A percentile compares a stretch with the other conserved stretches of the same genome.
Evolutionary conservation across 257 asterid species (phyloP).

Genomic region (Nicotiana obtusifolia): DNA sequence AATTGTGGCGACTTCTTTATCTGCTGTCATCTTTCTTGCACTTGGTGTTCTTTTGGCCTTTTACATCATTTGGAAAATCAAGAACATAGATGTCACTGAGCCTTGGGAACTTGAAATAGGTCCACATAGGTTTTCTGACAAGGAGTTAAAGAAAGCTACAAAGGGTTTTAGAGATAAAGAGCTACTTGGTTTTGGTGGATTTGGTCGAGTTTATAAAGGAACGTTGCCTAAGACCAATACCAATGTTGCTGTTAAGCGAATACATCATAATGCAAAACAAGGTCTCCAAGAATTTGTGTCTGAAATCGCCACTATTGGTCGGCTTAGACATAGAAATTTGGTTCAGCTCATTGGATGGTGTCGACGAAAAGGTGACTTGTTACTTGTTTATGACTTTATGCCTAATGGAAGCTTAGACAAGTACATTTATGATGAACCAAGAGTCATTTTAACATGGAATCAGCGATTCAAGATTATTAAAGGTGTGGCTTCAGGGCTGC

Average conservation of each 20-base stretch:
- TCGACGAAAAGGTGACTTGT: slow-evolving; percentile 34
- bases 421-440: slow-evolving; percentile 41
- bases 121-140: slow-evolving; percentile 55
- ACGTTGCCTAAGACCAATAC: slow-evolving; percentile 33
- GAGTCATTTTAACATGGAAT: slow-evolving; percentile 43
- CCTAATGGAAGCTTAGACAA: slow-evolving; percentile 69
- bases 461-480: slow-evolving; percentile 57
- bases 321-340: slow-evolving; percentile 64
- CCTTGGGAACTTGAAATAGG: slow-evolving; percentile 64
- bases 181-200: slow-evolving; percentile 69
- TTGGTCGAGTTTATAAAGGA: slow-evolving; percentile 68
- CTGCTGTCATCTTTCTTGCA: slow-evolving; percentile 23
- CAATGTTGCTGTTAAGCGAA: slow-evolving; percentile 57
- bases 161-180: slow-evolving; percentile 46
- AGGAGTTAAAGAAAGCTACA: slow-evolving; percentile 61
- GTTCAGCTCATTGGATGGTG: slow-evolving; percentile 65
- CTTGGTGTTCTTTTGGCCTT: slow-evolving; percentile 21
- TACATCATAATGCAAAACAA: slow-evolving; percentile 48
- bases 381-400: slow-evolving; percentile 73
- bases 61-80: slow-evolving; percentile 27
- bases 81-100: slow-evolving; percentile 47
- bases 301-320: slow-evolving; percentile 49
- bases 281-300: slow-evolving; percentile 53
- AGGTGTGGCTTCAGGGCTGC: slow-evolving; percentile 58
- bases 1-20: slow-evolving; percentile 28